These are phyloP conservation scores for Hibiscus mutabilis DNA, from an alignment of 345 rosid genomes.

Conservation along the genomic window DNA sequence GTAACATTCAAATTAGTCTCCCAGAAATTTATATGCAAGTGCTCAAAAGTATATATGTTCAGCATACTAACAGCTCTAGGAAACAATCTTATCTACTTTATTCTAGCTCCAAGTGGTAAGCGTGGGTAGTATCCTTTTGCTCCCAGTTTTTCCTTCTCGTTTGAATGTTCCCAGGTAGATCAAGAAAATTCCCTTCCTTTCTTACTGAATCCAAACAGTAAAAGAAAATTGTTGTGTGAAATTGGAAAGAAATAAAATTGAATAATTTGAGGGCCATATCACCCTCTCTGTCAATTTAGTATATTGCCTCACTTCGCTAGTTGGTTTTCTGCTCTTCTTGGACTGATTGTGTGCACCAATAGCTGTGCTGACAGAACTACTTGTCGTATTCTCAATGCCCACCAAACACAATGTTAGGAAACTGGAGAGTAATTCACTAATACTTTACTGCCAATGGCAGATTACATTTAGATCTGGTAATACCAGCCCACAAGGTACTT, in stretches of 20 bases:
- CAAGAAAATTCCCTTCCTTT: background rate
- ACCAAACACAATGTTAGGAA: background rate
- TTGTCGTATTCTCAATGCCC: background rate
- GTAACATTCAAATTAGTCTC: background rate
- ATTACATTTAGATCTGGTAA: too few species aligned
- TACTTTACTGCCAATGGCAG: too few species aligned
- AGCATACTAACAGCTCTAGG: background rate
- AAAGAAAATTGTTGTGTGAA: background rate
- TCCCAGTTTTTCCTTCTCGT: background rate
- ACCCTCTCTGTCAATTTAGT: background rate
- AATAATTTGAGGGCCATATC: background rate
- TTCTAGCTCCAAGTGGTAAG: background rate
- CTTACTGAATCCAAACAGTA: background rate
- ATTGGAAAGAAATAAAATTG: background rate
- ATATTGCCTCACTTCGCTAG: background rate
- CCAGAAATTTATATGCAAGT: background rate
- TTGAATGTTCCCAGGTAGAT: background rate
- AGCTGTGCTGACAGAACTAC: background rate
- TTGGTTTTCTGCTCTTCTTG: background rate
- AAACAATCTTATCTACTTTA: background rate
- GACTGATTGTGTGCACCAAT: background rate
- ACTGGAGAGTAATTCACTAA: too few species aligned
- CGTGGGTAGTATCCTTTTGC: background rate
- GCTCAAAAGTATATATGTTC: background rate
- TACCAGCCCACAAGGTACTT: too few species aligned